A percentile compares a stretch with the other conserved stretches of the same genome.
Conservation (phyloP, 192 early-diverging fungal genomes). For the Spizellomyces punctatus region DNA sequence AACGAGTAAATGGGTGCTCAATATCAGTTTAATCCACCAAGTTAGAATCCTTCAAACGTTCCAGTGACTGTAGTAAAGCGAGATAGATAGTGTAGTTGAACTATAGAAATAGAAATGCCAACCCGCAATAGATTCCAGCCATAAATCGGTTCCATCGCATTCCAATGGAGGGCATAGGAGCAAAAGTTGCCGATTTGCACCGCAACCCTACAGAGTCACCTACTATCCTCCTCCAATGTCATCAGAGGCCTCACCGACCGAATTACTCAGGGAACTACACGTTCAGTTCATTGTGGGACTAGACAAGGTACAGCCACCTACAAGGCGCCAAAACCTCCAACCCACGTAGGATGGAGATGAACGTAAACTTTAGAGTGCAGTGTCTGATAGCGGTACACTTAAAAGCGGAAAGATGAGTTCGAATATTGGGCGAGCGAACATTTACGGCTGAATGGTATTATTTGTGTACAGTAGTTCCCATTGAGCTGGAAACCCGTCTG, state of each 20-base stretch:
- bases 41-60: no score
- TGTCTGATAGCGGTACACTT: not conserved
- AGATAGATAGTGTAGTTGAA: no score
- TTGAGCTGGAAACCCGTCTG: not conserved
- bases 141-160: no score
- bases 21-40: no score
- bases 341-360: no score
- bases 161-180: no score
- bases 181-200: no score
- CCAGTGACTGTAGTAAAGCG: no score
- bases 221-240: not conserved
- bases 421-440: constrained; percentile 96
- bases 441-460: constrained; percentile 76
- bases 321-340: not conserved
- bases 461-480: not conserved
- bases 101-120: no score
- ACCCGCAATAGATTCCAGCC: no score
- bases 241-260: not conserved
- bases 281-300: constrained; percentile 43
- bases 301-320: constrained; percentile 34
- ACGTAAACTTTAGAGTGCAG: not conserved
- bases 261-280: constrained; percentile 39
- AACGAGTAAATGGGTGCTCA: no score
- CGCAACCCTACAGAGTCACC: no score
- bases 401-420: constrained; percentile 76